A percentile compares a stretch with the other conserved stretches of the same genome.
phyloP scores from a whole-genome alignment of 352 stramenopile species.

The Phytophthora quininea region DNA sequence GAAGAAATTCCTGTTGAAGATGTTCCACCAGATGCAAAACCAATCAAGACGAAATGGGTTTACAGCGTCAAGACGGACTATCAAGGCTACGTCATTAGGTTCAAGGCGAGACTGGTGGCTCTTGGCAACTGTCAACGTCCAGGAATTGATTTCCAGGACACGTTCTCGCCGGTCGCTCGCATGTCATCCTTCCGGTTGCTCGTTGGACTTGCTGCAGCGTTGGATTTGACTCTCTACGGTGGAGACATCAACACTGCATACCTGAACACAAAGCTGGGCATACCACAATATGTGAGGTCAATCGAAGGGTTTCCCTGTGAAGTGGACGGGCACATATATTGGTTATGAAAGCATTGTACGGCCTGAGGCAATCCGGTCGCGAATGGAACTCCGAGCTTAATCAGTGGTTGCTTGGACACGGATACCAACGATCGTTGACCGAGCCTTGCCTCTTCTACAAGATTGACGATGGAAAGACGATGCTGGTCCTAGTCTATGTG shows the following conservation, averaged over 20 bases:
- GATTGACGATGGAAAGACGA: conserved; percentile 2
- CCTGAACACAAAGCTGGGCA: neutral
- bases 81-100: neutral
- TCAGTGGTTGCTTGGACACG: neutral
- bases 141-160: neutral
- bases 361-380: neutral
- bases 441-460: conserved; percentile 14
- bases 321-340: neutral
- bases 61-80: neutral
- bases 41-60: neutral
- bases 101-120: neutral
- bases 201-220: neutral
- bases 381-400: conserved; percentile 4
- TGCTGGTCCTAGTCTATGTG: conserved; percentile 3
- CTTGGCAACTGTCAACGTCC: neutral
- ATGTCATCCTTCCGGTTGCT: neutral
- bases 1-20: neutral
- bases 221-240: neutral
- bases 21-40: neutral
- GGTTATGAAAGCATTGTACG: neutral
- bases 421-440: neutral
- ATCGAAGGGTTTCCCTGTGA: neutral
- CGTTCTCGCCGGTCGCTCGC: neutral
- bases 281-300: neutral
- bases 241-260: neutral